phyloP scores from a whole-genome alignment of 345 rosid genomes.

The Erysimum cheiranthoides region DNA sequence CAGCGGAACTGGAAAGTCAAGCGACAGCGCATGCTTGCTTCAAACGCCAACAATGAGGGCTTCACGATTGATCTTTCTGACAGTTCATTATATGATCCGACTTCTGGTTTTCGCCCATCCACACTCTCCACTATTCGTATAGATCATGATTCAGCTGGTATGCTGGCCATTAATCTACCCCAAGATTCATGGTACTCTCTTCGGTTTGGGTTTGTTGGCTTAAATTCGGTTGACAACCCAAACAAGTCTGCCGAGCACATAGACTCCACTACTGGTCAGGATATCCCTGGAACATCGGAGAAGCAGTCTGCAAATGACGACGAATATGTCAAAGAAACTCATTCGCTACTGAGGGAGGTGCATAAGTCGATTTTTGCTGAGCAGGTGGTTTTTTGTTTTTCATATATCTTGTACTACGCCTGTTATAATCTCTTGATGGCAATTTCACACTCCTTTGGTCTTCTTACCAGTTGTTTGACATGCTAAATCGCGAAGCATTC shows the following conservation, averaged over 20 bases:
- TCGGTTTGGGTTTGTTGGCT: slow-evolving; percentile 79
- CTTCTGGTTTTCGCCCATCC: slow-evolving; percentile 58
- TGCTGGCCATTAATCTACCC: slow-evolving; percentile 87
- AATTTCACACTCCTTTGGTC: slow-evolving; percentile 37
- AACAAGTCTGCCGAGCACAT: slow-evolving; percentile 48
- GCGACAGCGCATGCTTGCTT: slow-evolving; percentile 77
- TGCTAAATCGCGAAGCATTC: slow-evolving; percentile 79
- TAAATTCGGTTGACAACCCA: slow-evolving; percentile 42
- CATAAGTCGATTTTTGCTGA: slow-evolving; percentile 87
- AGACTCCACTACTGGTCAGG: slow-evolving; percentile 39
- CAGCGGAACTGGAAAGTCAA: slow-evolving; percentile 99
- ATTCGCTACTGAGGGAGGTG: slow-evolving; percentile 69
- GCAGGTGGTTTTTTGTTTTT: slow-evolving; percentile 56
- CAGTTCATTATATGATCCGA: slow-evolving; percentile 59
- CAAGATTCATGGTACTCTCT: slow-evolving; percentile 72
- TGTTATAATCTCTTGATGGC: slow-evolving; percentile 7
- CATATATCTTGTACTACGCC: slow-evolving; percentile 6
- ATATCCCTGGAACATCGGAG: slow-evolving; percentile 44
- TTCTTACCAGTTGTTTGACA: slow-evolving; percentile 76
- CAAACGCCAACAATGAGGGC: slow-evolving; percentile 73
- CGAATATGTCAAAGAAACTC: slow-evolving; percentile 66
- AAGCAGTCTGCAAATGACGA: slow-evolving; percentile 60
- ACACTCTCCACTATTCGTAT: slow-evolving; percentile 72
- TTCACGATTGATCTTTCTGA: slow-evolving; percentile 90
- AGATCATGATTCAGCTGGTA: slow-evolving; percentile 89